These are phyloP conservation scores for Penicillium steckii DNA, from an alignment of 495 filamentous ascomycete genomes.

Conservation along the genomic window DNA sequence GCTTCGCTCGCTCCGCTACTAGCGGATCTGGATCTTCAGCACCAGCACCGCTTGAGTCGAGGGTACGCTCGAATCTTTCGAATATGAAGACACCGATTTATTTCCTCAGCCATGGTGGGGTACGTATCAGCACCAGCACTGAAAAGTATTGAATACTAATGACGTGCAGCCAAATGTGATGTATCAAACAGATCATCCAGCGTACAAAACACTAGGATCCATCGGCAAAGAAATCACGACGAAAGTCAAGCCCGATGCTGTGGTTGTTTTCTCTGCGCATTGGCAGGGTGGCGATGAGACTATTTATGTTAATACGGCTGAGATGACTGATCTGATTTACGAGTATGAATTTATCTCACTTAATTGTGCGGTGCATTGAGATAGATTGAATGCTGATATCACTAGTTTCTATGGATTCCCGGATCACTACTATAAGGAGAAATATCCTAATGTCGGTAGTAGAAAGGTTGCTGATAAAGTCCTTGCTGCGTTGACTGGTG, in stretches of 20 bases:
- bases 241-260: constrained; percentile 73
- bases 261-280: constrained; percentile 86
- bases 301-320: constrained; percentile 72
- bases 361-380: no score
- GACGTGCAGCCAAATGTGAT: constrained; percentile 65
- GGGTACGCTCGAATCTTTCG: neutral
- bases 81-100: constrained; percentile 63
- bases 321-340: constrained; percentile 73
- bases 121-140: constrained; percentile 43
- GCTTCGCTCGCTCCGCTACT: constrained; percentile 18
- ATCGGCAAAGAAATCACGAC: constrained; percentile 79
- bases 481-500: constrained; percentile 53
- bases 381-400: neutral
- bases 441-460: constrained; percentile 69
- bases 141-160: neutral
- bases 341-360: constrained; percentile 51
- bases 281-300: constrained; percentile 65
- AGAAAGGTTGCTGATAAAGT: constrained; percentile 65
- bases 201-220: constrained; percentile 62
- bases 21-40: constrained; percentile 6
- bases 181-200: constrained; percentile 71
- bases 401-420: constrained; percentile 78
- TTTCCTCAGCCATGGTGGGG: constrained; percentile 76
- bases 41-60: neutral
- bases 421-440: constrained; percentile 55